These are phyloP conservation scores for Mycena polygramma DNA, from an alignment of 768 basidiomycete species.

Conservation along the genomic window DNA sequence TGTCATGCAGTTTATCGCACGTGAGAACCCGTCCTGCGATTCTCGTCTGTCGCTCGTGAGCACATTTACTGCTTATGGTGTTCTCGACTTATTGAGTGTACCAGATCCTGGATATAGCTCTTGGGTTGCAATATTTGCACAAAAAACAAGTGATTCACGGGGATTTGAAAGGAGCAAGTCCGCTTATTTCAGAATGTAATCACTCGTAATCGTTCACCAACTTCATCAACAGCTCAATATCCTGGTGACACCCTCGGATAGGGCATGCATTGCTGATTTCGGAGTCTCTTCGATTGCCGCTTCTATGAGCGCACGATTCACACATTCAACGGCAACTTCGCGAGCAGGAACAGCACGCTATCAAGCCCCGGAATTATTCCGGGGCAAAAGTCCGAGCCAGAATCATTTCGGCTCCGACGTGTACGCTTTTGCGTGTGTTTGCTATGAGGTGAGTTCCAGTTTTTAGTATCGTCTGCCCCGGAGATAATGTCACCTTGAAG, in stretches of 20 bases:
- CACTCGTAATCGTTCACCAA: neutral
- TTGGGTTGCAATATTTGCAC: constrained; percentile 37
- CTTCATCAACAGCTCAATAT: constrained; percentile 58
- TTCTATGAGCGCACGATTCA: neutral
- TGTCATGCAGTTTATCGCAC: constrained; percentile 35
- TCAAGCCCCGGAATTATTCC: constrained; percentile 52
- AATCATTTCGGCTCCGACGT: constrained; percentile 48
- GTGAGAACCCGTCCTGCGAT: neutral
- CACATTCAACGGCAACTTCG: constrained; percentile 35
- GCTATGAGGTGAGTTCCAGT: constrained; percentile 49
- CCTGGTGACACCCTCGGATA: constrained; percentile 53
- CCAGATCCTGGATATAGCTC: constrained; percentile 32
- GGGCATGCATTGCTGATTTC: constrained; percentile 13
- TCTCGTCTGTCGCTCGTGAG: constrained; percentile 10
- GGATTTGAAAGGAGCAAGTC: constrained; percentile 35
- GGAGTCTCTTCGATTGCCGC: constrained; percentile 31
- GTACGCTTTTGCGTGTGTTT: constrained; percentile 56
- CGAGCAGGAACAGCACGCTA: constrained; percentile 50
- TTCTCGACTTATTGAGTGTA: neutral
- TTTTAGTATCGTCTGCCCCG: neutral
- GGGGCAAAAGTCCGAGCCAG: constrained; percentile 33
- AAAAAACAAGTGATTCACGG: constrained; percentile 34
- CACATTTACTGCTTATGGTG: neutral
- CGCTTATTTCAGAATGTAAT: too few relatives aligned
- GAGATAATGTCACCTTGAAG: neutral